Percentiles rank a stretch among this genome's conserved stretches.
Evolutionary conservation across 2,329 filamentous ascomycete species (phyloP).

Genomic region (Fusarium sp.): DNA sequence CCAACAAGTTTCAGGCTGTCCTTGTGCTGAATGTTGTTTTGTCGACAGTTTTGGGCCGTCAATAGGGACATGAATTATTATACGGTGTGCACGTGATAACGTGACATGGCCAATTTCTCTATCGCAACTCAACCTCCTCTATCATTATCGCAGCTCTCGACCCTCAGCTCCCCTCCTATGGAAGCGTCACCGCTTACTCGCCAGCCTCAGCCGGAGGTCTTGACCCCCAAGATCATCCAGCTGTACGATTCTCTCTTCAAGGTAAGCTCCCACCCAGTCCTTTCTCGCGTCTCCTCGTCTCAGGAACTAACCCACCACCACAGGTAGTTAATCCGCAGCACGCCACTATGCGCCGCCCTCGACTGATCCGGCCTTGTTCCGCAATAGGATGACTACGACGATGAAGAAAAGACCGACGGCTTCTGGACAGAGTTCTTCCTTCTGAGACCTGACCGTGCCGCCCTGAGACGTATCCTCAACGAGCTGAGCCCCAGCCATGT

Average conservation of each 20-base stretch:
- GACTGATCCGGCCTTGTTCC: constrained; percentile 43
- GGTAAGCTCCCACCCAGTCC: constrained; percentile 51
- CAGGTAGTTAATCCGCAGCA: constrained; percentile 42
- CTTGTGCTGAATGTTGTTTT: not conserved
- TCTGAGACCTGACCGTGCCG: constrained; percentile 77
- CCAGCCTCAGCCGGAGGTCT: constrained; percentile 86
- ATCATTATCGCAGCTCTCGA: constrained; percentile 19
- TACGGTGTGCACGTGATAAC: constrained; percentile 28
- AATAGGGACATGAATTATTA: constrained; percentile 13
- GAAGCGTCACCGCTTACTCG: constrained; percentile 93
- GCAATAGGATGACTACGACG: constrained; percentile 68
- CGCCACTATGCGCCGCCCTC: constrained; percentile 34
- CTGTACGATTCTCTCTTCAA: constrained; percentile 88
- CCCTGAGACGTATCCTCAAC: constrained; percentile 74
- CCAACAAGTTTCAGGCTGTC: not conserved
- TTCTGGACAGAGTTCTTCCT: constrained; percentile 98
- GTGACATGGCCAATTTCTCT: constrained; percentile 25
- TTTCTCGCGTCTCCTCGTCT: constrained; percentile 27
- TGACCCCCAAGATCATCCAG: constrained; percentile 92
- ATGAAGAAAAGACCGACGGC: constrained; percentile 78
- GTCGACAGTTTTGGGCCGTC: constrained; percentile 1
- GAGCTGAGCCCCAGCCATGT: constrained; percentile 78
- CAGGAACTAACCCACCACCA: constrained; percentile 28
- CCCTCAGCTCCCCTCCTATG: constrained; percentile 60
- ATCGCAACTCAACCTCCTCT: constrained; percentile 31